Evolutionary conservation across 768 basidiomycete genomes (phyloP), one percentile per base, ranked within the genome.

Genomic region (Tremella mesenterica): DNA sequence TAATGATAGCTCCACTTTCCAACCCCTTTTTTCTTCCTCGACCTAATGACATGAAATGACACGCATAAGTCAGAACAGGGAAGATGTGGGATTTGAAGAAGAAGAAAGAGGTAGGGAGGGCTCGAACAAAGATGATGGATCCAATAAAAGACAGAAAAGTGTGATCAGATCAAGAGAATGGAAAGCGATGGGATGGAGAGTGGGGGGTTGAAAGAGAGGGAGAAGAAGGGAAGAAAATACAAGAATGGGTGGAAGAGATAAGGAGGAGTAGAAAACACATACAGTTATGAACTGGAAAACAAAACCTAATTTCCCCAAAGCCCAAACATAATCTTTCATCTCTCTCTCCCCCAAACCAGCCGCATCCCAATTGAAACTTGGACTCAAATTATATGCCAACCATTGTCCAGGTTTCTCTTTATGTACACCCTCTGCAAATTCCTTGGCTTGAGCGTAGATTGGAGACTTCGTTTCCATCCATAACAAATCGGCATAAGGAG

Each of bases 361-460:
- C 1, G 88, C 90, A 43, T 71, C 69, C 76, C 77, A 77, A 60
- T 76, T 76, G 75, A 78, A 76, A 38, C 87, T 89, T 10, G 91
- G 90, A 61, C 86, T 88, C 63, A 96, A 75, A 76, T 96, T 96
- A 76, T 96, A 99, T 23, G 92, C 85, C 47, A 99, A 77, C 95
- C 92, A 96, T 63, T 97, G 89, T 33, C 84, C 82, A 0, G 92
- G 92, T 48, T 63, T 49, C 23, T 63, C 62, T 38, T 63, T 63
- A 69, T 81, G 81, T 30, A 97, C 91, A 44, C 93, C 91, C 9
- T 80, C 77, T 5, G 92, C 85, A 68, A 99, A 97, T 76, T 95
- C 88, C 63, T 80, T 80, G 14, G 95, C 95, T 74, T 99, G 95
- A 2, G 82, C 75, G 48, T 92, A 76, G 72, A 96, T 92, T 13